These are phyloP conservation scores for Durusdinium trenchii DNA, from an alignment of 73 alveolate genomes.

Conservation along the genomic window DNA sequence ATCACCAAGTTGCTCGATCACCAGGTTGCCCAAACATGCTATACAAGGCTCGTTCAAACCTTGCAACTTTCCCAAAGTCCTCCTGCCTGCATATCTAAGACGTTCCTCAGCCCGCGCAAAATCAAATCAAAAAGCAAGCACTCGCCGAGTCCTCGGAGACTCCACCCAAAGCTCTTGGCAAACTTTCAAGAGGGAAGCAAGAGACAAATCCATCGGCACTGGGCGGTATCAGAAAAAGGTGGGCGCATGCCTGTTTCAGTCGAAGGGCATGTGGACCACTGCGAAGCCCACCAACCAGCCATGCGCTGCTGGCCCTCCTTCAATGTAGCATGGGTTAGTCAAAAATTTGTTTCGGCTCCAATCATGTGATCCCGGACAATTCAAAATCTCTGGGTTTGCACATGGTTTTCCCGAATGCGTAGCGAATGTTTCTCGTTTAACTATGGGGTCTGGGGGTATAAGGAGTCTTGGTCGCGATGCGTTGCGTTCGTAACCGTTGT, in stretches of 20 bases:
- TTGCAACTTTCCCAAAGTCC: too few species aligned
- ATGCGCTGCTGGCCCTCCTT: conserved; percentile 82
- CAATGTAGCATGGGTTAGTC: too few species aligned
- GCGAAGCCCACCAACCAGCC: conserved; percentile 92
- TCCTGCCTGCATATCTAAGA: conserved; percentile 93
- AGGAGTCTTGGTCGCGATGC: too few species aligned
- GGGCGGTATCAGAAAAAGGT: background rate
- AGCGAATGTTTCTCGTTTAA: too few species aligned
- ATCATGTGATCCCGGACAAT: too few species aligned
- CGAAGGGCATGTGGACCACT: conserved; percentile 63
- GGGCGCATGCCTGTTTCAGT: background rate
- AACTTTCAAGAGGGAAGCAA: background rate
- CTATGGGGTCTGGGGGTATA: too few species aligned
- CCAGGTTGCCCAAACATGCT: too few species aligned
- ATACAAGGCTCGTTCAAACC: too few species aligned
- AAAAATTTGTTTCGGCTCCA: too few species aligned
- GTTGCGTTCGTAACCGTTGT: too few species aligned
- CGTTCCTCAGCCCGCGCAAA: conserved; percentile 45
- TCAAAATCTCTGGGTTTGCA: too few species aligned
- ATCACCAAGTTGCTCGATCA: background rate
- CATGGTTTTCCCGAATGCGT: too few species aligned
- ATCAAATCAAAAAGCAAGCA: background rate
- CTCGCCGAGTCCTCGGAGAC: background rate
- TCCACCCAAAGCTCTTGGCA: background rate
- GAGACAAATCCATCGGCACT: background rate